These are phyloP conservation scores for Fusarium decemcellulare DNA, from an alignment of 2,329 filamentous ascomycete genomes.

Conservation along the genomic window DNA sequence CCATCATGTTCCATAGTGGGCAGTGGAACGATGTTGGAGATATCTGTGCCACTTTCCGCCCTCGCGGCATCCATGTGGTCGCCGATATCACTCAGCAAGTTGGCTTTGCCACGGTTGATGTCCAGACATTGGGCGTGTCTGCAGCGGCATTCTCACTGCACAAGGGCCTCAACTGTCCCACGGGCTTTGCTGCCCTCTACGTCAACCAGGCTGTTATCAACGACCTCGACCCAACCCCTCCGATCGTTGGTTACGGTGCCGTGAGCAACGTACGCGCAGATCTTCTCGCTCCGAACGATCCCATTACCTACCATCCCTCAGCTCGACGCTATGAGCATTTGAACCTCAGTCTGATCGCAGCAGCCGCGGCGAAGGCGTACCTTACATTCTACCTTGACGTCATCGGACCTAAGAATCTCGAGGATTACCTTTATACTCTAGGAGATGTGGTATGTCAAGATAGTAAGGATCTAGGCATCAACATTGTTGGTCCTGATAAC, in stretches of 20 bases:
- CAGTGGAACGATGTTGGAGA: not conserved
- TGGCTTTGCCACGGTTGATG: not conserved
- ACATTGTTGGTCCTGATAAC: not conserved
- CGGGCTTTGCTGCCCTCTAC: not conserved
- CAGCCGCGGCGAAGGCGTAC: not conserved
- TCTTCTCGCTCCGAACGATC: not conserved
- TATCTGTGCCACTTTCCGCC: not conserved
- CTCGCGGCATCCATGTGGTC: not conserved
- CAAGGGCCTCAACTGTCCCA: conserved; percentile 1
- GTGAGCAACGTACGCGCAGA: not conserved
- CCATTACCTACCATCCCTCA: not conserved
- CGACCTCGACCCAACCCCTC: not conserved
- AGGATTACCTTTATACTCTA: not conserved
- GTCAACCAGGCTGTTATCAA: not conserved
- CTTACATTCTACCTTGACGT: not conserved
- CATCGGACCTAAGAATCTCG: not conserved
- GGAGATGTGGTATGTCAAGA: not conserved
- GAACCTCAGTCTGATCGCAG: not conserved
- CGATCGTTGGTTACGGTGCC: not conserved
- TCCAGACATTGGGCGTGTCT: not conserved
- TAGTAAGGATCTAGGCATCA: not conserved
- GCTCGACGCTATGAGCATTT: not conserved
- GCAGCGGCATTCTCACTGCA: not conserved
- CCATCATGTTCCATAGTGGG: conserved; percentile 4
- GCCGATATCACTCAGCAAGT: conserved; percentile 1